Percentiles rank a stretch among this genome's conserved stretches.
Evolutionary conservation across 257 asterid species (phyloP).

Genomic region (Gardenia jasminoides): DNA sequence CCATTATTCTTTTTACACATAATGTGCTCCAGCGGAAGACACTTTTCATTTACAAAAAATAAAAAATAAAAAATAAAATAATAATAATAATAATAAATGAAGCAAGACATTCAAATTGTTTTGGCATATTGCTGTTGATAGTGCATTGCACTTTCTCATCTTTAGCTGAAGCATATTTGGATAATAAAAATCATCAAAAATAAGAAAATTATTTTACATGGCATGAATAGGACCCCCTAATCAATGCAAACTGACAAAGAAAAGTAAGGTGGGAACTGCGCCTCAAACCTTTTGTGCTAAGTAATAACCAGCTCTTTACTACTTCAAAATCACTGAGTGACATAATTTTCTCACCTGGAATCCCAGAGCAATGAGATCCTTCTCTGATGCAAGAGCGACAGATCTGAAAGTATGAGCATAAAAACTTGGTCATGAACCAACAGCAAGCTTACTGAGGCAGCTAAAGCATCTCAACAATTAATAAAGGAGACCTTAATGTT

Average conservation of each 20-base stretch:
- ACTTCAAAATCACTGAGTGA: not conserved
- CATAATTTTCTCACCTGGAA: conserved; percentile 71
- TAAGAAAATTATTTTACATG: not conserved
- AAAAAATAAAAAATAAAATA: too few relatives aligned
- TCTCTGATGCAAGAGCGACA: conserved; percentile 81
- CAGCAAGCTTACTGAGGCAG: conserved; percentile 8
- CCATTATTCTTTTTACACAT: not conserved
- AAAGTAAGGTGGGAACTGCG: not conserved
- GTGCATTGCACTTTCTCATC: not conserved
- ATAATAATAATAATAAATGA: too few relatives aligned
- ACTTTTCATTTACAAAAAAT: not conserved
- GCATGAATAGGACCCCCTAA: not conserved
- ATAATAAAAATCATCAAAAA: not conserved
- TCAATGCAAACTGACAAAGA: not conserved
- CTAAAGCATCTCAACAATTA: conserved; percentile 13
- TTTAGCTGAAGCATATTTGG: not conserved
- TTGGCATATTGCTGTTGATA: not conserved
- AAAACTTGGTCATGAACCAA: not conserved
- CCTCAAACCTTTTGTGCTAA: not conserved
- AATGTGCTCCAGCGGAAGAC: not conserved
- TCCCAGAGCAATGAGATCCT: conserved; percentile 88
- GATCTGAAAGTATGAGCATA: conserved; percentile 55
- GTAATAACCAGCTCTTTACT: not conserved
- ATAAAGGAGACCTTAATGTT: conserved; percentile 60
- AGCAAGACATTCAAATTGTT: not conserved